Conservation (phyloP, 78 protist species). For the Speleostelium caveatum region DNA sequence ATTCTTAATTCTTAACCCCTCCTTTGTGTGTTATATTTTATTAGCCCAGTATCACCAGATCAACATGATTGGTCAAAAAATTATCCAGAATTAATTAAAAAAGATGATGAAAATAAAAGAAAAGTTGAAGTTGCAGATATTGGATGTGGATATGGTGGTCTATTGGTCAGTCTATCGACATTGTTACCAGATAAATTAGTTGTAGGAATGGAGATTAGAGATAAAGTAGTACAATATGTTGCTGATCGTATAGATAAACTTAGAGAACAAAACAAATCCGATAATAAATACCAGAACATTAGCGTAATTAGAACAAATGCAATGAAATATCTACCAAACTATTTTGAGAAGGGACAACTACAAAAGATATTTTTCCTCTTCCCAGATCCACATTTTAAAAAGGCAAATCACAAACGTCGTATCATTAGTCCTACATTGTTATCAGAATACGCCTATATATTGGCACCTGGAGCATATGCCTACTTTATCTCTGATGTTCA, state of each 20-base stretch:
- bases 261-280: slow-evolving; percentile 19
- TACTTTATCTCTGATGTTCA: slow-evolving; percentile 95
- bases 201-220: slow-evolving; percentile 96
- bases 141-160: slow-evolving; percentile 98
- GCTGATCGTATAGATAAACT: slow-evolving; percentile 80
- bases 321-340: slow-evolving; percentile 94
- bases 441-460: slow-evolving; percentile 92
- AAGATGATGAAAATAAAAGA: neutral
- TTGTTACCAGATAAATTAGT: slow-evolving; percentile 82
- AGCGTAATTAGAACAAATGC: slow-evolving; percentile 90
- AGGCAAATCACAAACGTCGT: slow-evolving; percentile 91
- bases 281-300: slow-evolving; percentile 84
- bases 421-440: slow-evolving; percentile 90
- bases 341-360: slow-evolving; percentile 91
- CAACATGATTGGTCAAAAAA: slow-evolving; percentile 73
- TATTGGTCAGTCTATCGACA: slow-evolving; percentile 60
- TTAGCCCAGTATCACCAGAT: slow-evolving; percentile 66
- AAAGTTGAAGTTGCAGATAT: slow-evolving; percentile 89
- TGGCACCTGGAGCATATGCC: slow-evolving; percentile 87
- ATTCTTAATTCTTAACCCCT: neutral
- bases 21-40: neutral
- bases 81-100: slow-evolving; percentile 20
- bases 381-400: slow-evolving; percentile 98
- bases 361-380: slow-evolving; percentile 93
- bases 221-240: slow-evolving; percentile 86